Evolutionary conservation across 2,329 filamentous ascomycete genomes (phyloP).

Genomic region (Fusarium subtropicale): DNA sequence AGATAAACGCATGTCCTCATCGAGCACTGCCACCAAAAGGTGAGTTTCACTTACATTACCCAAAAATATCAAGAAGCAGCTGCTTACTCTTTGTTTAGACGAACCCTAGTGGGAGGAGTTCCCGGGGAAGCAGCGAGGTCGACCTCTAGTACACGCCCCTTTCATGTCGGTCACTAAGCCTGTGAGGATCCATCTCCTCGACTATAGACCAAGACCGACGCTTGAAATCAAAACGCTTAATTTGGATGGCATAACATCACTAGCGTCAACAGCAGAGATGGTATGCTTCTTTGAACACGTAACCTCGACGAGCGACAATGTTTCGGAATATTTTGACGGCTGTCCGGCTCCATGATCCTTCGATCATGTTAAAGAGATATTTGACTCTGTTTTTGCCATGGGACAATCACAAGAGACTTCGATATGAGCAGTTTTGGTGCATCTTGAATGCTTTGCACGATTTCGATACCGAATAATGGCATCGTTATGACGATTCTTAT

Average conservation of each 20-base stretch:
- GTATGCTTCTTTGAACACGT: conserved; percentile 61
- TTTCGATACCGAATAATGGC: conserved; percentile 48
- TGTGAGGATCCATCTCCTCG: conserved; percentile 53
- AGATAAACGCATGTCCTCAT: conserved; percentile 65
- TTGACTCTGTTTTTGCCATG: conserved; percentile 7
- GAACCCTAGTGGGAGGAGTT: conserved; percentile 63
- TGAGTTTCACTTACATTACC: conserved; percentile 71
- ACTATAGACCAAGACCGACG: conserved; percentile 52
- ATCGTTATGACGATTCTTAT: conserved; percentile 46
- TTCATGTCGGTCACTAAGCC: conserved; percentile 56
- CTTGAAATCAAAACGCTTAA: conserved; percentile 53
- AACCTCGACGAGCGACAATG: neutral
- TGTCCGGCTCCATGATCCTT: neutral
- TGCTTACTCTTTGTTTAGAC: conserved; percentile 70
- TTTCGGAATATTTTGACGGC: neutral
- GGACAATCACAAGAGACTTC: conserved; percentile 6
- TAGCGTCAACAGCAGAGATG: conserved; percentile 64
- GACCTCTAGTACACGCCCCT: conserved; percentile 55
- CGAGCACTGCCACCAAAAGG: conserved; percentile 68
- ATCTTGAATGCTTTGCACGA: conserved; percentile 44
- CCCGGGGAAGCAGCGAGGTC: conserved; percentile 60
- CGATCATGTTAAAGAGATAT: conserved; percentile 6
- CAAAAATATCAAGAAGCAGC: conserved; percentile 70
- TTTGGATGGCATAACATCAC: conserved; percentile 70
- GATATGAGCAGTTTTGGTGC: conserved; percentile 18